These are phyloP conservation scores for Skeletonema tropicum DNA, from an alignment of 108 stramenopile species.

Conservation along the genomic window DNA sequence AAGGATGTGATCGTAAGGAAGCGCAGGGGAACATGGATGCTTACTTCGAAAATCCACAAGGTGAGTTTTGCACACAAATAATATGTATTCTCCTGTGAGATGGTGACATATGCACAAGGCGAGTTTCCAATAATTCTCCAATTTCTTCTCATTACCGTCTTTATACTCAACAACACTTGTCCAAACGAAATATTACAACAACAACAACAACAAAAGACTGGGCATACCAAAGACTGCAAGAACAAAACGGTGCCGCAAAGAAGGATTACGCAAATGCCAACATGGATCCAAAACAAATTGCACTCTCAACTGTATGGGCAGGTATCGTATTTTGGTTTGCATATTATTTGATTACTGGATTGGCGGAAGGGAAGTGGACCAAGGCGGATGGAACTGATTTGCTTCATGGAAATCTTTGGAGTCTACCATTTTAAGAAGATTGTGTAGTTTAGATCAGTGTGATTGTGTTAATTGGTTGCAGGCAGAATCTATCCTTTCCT, in stretches of 20 bases:
- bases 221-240: constrained; percentile 37
- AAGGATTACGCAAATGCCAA: constrained; percentile 50
- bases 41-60: constrained; percentile 61
- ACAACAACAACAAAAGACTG: constrained; percentile 14
- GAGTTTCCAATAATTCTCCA: too few species aligned
- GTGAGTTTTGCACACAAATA: background rate
- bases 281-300: constrained; percentile 36
- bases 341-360: constrained; percentile 46
- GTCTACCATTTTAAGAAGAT: constrained; percentile 20
- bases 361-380: constrained; percentile 40
- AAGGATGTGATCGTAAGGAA: constrained; percentile 50
- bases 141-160: too few species aligned
- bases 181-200: too few species aligned
- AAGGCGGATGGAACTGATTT: constrained; percentile 28
- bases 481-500: too few species aligned
- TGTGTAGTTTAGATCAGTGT: too few species aligned
- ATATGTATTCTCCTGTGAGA: background rate
- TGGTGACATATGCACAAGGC: too few species aligned
- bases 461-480: too few species aligned
- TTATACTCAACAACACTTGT: too few species aligned
- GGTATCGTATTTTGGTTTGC: constrained; percentile 34
- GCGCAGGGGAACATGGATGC: constrained; percentile 82
- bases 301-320: constrained; percentile 36
- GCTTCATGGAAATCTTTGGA: constrained; percentile 49
- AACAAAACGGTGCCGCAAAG: constrained; percentile 24